Evolutionary conservation across 176 grass and related monocot species (phyloP).

Genomic region (Eragrostis curvula): DNA sequence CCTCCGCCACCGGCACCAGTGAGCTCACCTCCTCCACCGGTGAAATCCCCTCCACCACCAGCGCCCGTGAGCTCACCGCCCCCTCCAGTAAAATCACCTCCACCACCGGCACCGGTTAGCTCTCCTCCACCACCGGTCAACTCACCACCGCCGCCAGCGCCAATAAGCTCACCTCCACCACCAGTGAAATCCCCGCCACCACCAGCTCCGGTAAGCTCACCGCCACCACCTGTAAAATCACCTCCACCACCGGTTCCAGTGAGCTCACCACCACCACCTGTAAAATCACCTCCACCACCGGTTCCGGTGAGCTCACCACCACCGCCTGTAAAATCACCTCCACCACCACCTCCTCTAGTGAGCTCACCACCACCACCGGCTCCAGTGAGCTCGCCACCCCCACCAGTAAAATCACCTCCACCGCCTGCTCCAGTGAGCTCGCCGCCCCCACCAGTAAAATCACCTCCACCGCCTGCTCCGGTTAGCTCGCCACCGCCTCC

Average conservation of each 20-base stretch:
- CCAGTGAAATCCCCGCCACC: neutral
- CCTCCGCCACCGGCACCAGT: neutral
- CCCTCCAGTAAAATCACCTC: neutral
- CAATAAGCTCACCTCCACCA: neutral
- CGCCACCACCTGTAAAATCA: neutral
- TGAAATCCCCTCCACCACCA: neutral
- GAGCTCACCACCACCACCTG: neutral
- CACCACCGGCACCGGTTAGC: neutral
- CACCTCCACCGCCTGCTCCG: constrained; percentile 3
- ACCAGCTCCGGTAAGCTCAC: neutral
- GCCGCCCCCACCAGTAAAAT: neutral
- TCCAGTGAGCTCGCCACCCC: neutral
- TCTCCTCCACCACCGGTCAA: neutral
- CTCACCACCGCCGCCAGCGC: constrained; percentile 1
- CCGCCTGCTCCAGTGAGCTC: rapidly evolving
- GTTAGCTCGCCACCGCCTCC: constrained; percentile 25
- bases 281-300: constrained; percentile 16
- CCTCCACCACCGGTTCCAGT: neutral
- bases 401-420: neutral
- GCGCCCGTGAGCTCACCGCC: neutral
- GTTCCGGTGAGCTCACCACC: neutral
- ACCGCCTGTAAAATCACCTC: constrained; percentile 8
- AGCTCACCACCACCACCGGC: neutral
- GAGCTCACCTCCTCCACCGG: neutral
- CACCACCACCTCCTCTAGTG: constrained; percentile 32